Base-by-base conservation (phyloP, 352 stramenopile genomes). In the Phytopythium montanum region DNA sequence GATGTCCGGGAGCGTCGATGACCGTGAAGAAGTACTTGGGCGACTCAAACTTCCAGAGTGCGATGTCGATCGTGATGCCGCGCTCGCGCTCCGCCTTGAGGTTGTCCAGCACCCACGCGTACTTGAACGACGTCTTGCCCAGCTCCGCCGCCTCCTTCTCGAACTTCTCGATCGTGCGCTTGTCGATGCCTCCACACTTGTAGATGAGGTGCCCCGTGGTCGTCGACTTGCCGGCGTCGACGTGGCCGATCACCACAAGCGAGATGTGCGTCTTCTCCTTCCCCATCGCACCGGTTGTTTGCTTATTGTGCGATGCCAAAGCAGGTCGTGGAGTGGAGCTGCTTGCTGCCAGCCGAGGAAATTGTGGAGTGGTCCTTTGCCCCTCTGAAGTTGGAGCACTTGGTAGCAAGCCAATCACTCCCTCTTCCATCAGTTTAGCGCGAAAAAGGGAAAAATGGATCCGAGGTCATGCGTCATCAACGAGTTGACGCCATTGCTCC, bases 111-210 rank as follows among this genome's bases (percentile, higher is more conserved):
- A 99, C 91, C 96, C 96, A 99, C 31, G 97, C 97, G 79, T 98
- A 99, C 76, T 99, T 99, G 89, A 99, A 99, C 60, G 96, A 99
- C 33, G 79, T 85, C 80, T 99, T 99, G 60, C 97, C 97, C n/a
- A 98, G 68, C 76, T 99, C 96, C 36, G 77, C 87, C 25, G 97
- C 94, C 77, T 99, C 97, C 68, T 98, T 98, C 84, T 99, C 94
- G 73, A 97, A 98, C 81, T 99, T 98, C 72, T 99, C 97, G 75
- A 99, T 99, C 26, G 96, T 98, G 88, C 94, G 91, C 85, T 99
- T 97, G 81, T 99, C 94, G 69, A 99, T 98, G 68, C 93, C 92
- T 69, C 97, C 97, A 83, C 95, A 98, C 86, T 99, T 99, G 92
- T 99, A 99, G 73, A 99, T 99, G 54, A 99, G 79, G 79, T 99